Conservation (phyloP, 495 filamentous ascomycete genomes). For the Immersiella caudata region DNA sequence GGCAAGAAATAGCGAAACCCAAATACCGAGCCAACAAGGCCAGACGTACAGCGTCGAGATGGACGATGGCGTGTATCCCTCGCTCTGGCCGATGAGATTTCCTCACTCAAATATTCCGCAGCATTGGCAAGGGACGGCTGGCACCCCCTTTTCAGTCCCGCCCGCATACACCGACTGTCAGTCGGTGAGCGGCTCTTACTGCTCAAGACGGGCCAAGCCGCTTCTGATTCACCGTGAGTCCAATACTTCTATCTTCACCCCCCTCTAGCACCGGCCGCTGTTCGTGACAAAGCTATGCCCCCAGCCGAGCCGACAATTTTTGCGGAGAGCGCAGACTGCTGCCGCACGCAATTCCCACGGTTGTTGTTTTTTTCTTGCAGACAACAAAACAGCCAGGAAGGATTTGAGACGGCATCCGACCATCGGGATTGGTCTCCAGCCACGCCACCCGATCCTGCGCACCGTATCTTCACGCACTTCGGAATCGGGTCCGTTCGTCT, state of each 20-base stretch:
- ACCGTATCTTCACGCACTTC: background rate
- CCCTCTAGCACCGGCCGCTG: background rate
- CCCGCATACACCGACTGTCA: conserved; percentile 33
- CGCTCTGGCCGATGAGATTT: background rate
- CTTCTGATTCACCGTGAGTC: conserved; percentile 8
- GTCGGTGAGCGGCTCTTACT: conserved; percentile 36
- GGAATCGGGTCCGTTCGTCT: background rate
- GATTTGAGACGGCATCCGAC: background rate
- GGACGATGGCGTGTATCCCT: background rate
- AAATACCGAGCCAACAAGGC: conserved; percentile 10
- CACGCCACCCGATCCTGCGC: conserved; percentile 1
- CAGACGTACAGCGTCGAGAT: background rate
- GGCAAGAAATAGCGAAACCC: background rate
- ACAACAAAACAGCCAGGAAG: conserved; percentile 1
- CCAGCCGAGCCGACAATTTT: background rate
- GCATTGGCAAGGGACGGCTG: conserved; percentile 30
- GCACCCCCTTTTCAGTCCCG: conserved; percentile 18
- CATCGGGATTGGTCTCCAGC: background rate
- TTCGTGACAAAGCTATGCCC: conserved; percentile 1
- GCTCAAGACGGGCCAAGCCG: conserved; percentile 28
- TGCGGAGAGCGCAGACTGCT: background rate
- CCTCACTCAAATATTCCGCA: background rate
- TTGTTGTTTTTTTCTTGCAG: background rate
- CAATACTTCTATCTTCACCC: background rate
- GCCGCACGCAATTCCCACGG: background rate